Evolutionary conservation across 768 basidiomycete genomes (phyloP), one percentile per base, ranked within the genome.

Genomic region (Nidularia sp.): DNA sequence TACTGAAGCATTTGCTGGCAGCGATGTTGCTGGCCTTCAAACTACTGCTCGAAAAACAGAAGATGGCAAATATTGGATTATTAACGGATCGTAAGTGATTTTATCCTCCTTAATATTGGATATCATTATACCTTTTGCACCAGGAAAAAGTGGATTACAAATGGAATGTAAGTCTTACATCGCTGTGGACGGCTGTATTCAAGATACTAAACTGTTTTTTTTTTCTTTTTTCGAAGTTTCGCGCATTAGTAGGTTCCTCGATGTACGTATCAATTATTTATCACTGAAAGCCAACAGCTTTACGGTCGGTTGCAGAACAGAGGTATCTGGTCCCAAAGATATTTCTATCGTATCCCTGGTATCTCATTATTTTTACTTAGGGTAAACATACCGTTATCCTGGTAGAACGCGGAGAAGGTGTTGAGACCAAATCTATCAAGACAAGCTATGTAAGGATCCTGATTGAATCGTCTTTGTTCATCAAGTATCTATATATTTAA

Each of bases 111-210:
- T 22, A 51, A 43, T 35, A 10, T 15, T 39, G 41, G 35, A 25
- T 45, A 15, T 32, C 39, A 46, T 50, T 55, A 35, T 41, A 49
- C 42, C 36, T 36, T 32, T 34, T 43, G 42, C 31, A 31, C 34
- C 54, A 70, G 84, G 34, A 93, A 93, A 78, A 91, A 91, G 73
- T 90, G 87, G 86, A 89, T 90, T 60, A 88, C 86, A 33, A 90
- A 89, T 61, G 84, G 83, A 70, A 79, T 74, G 79, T 83, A 54
- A 66, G 74, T 61, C 53, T 44, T 54, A 51, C 13, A 45, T 34
- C 10, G 42, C 2, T 48, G 33, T 45, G 25, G 25, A 8, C 43
- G 18, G 12, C 8, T 39, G 5, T 32, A 44, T 34, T 9, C 22
- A 43, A 25, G 12, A 35, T 53, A 15, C 48, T 29, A 12, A 25